phyloP scores from a whole-genome alignment of 768 basidiomycete species.

The Strobilomyces confusus region DNA sequence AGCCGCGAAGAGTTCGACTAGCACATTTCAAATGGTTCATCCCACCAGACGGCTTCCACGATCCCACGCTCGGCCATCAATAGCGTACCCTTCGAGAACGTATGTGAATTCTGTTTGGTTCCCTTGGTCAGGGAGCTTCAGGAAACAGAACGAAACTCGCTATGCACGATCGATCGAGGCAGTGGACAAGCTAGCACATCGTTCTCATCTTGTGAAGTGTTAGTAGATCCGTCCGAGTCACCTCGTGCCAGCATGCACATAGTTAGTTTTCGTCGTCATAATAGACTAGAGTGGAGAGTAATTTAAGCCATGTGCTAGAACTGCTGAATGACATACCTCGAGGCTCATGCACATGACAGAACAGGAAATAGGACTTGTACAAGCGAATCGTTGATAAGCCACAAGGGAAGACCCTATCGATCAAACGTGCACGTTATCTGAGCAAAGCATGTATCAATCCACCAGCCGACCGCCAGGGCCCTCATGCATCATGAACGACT shows the following conservation, averaged over 20 bases:
- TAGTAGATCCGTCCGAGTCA: conserved; percentile 15
- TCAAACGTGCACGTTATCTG: conserved; percentile 8
- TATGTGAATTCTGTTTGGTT: not conserved
- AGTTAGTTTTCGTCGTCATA: not conserved
- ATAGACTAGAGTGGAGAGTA: not conserved
- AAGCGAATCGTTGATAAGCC: not conserved
- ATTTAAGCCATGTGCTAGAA: not conserved
- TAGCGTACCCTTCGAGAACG: not conserved
- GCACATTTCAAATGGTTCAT: not conserved
- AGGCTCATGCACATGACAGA: too few relatives aligned
- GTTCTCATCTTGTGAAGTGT: not conserved
- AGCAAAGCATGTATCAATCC: conserved; percentile 6
- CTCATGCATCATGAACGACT: not conserved
- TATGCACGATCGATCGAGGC: not conserved
- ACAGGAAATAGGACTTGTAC: too few relatives aligned
- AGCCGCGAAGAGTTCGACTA: not conserved
- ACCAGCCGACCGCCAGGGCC: not conserved
- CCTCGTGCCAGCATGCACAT: conserved; percentile 4
- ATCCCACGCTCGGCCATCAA: too few relatives aligned
- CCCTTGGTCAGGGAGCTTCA: not conserved
- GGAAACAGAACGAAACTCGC: not conserved
- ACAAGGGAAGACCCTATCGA: conserved; percentile 4
- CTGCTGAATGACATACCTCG: not conserved
- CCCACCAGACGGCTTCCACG: not conserved
- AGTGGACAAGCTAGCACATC: not conserved